Percentiles rank a stretch among this genome's conserved stretches.
phyloP scores from a whole-genome alignment of 163 green algal genomes.

The Scenedesmus sp. region DNA sequence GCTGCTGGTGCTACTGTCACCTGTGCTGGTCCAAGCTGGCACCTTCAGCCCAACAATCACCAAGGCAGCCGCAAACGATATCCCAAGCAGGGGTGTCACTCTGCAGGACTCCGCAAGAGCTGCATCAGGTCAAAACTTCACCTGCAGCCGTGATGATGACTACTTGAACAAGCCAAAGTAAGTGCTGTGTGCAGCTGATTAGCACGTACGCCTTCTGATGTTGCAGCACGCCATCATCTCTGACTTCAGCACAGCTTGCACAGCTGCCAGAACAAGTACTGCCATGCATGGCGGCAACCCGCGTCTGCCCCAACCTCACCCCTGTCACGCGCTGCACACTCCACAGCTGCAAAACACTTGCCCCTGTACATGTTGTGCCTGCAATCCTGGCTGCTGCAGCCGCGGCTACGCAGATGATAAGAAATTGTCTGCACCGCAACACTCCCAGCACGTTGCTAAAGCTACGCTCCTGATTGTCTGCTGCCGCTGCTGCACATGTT shows the following conservation, averaged over 20 bases:
- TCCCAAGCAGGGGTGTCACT: neutral
- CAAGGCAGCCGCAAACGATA: neutral
- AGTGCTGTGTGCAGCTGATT: neutral
- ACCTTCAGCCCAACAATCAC: neutral
- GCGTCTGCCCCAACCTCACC: no score
- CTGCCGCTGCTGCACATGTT: neutral
- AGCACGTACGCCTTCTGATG: neutral
- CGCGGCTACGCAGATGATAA: neutral
- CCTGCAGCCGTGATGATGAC: neutral
- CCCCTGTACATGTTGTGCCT: neutral
- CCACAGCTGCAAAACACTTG: no score
- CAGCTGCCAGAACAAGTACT: neutral
- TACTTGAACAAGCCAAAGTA: neutral
- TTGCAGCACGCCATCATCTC: neutral
- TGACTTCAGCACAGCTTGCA: neutral
- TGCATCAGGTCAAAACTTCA: neutral
- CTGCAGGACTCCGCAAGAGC: neutral
- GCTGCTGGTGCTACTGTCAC: neutral
- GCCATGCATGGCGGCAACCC: no score
- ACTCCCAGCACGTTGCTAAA: neutral
- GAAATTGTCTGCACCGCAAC: neutral
- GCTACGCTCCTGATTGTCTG: neutral
- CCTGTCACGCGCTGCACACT: no score
- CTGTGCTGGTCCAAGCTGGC: neutral
- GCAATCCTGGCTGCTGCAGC: neutral